Evolutionary conservation across 2,329 filamentous ascomycete genomes (phyloP), one percentile per base, ranked within the genome.

Genomic region (Penicillium sp.): DNA sequence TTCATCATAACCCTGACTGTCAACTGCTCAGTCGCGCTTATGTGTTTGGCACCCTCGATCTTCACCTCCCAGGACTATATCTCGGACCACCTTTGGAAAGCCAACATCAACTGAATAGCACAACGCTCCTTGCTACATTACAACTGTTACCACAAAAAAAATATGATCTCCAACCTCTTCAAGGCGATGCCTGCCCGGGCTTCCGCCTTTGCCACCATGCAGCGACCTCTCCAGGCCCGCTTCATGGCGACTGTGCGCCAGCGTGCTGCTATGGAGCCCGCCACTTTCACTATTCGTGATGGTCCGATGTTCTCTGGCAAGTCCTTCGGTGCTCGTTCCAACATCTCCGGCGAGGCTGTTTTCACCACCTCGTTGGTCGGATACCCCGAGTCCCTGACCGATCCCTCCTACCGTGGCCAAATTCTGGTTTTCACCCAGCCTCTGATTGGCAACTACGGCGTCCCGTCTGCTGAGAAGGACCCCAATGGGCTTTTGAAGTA

Each of bases 351-450:
- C 62, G 93, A 99, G 78, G 93, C 93, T 38, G 93, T 97, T 71
- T 99, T 99, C 79, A 97, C 93, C 55, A 97, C 93, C 53, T 96
- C 92, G 19, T 84, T 97, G 48, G 93, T 99, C 52, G 93, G 93
- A 65, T 99, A 99, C 72, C 93, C 93, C 61, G 93, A 99, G 78
- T 96, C 82, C 38, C 76, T 86, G 76, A 84, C 82, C 65, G 82
- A 85, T 59, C 82, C 82, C 11, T 85, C 82, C 49, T 86, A 86
- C 71, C 81, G 82, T 60, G 82, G 75, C 46, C 93, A 99, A 78
- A 97, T 99, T 61, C 80, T 99, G 63, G 92, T 97, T 73, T 96
- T 97, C 79, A 99, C 93, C 59, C 91, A 96, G 72, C 93, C 93
- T 30, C 77, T 99, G 61, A 96, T 99, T 66, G 93, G 93, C 68